phyloP scores from a whole-genome alignment of 441 rosid species.

The Populus hybrid region DNA sequence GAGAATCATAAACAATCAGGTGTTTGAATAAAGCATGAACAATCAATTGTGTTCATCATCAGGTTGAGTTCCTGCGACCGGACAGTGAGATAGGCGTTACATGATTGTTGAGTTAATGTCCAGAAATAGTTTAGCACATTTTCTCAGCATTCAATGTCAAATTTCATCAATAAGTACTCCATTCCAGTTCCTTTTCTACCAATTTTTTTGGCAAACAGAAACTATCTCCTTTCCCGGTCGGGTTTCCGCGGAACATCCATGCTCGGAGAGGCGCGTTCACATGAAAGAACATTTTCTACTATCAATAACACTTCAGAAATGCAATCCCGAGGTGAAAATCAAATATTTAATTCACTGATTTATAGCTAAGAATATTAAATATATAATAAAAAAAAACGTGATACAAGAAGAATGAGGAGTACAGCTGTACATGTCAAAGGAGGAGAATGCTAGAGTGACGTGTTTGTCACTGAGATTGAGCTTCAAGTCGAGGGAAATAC shows the following conservation, averaged over 20 bases:
- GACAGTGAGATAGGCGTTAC: neutral
- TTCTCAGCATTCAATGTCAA: neutral
- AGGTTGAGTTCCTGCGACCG: neutral
- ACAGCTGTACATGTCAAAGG: neutral
- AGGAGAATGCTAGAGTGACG: conserved; percentile 53
- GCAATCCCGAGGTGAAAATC: too few relatives aligned
- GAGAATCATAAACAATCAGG: too few relatives aligned
- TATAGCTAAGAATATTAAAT: neutral
- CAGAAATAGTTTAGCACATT: neutral
- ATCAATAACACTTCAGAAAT: too few relatives aligned
- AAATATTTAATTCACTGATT: neutral
- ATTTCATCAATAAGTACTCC: neutral
- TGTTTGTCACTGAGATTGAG: conserved; percentile 59
- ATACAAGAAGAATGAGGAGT: neutral
- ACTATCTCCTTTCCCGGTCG: too few relatives aligned
- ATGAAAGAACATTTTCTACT: too few relatives aligned
- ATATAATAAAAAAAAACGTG: neutral
- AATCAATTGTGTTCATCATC: too few relatives aligned
- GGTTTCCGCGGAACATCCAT: too few relatives aligned
- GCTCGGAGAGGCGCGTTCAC: too few relatives aligned
- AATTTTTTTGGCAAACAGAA: too few relatives aligned
- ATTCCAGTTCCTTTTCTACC: too few relatives aligned
- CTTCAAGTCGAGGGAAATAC: conserved; percentile 63
- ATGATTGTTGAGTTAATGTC: neutral
- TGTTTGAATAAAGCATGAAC: too few relatives aligned